Evolutionary conservation across 495 filamentous ascomycete species (phyloP).

Genomic region (Copromyces sp.): DNA sequence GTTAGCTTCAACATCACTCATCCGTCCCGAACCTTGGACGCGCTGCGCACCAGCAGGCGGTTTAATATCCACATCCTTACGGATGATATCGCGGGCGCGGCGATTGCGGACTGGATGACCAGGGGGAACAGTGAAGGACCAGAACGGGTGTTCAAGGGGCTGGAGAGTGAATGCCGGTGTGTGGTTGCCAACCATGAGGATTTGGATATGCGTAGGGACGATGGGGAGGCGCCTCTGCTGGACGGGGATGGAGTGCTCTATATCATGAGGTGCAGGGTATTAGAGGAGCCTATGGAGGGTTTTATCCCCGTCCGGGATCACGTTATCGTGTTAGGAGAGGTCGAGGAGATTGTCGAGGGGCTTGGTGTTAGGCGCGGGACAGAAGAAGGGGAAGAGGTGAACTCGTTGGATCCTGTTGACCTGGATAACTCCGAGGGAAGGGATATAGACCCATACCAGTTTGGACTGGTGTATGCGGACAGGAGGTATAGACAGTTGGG

Average conservation of each 20-base stretch:
- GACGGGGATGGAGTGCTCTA: constrained; percentile 31
- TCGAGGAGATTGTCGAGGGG: constrained; percentile 30
- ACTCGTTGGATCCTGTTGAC: not conserved
- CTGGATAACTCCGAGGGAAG: not conserved
- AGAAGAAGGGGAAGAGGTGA: not conserved
- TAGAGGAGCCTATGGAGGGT: constrained; percentile 22
- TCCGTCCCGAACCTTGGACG: constrained; percentile 61
- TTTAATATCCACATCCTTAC: constrained; percentile 43
- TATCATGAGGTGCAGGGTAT: constrained; percentile 30
- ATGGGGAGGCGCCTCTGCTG: constrained; percentile 17
- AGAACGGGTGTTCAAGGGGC: constrained; percentile 17
- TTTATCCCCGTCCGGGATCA: constrained; percentile 41
- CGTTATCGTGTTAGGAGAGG: constrained; percentile 46
- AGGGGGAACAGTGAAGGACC: constrained; percentile 21
- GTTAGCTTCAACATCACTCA: constrained; percentile 71
- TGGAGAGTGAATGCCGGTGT: constrained; percentile 17
- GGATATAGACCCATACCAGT: constrained; percentile 6
- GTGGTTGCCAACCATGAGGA: constrained; percentile 4
- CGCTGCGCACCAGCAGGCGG: constrained; percentile 34
- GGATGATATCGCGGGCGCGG: constrained; percentile 29
- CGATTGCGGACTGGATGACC: constrained; percentile 35
- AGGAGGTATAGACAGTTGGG: constrained; percentile 32
- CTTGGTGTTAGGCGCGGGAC: constrained; percentile 1
- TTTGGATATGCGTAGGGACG: not conserved
- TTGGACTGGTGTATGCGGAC: constrained; percentile 35